Base-by-base conservation (phyloP, 2,329 filamentous ascomycete species). In the Hawksworthiomyces lignivorus region DNA sequence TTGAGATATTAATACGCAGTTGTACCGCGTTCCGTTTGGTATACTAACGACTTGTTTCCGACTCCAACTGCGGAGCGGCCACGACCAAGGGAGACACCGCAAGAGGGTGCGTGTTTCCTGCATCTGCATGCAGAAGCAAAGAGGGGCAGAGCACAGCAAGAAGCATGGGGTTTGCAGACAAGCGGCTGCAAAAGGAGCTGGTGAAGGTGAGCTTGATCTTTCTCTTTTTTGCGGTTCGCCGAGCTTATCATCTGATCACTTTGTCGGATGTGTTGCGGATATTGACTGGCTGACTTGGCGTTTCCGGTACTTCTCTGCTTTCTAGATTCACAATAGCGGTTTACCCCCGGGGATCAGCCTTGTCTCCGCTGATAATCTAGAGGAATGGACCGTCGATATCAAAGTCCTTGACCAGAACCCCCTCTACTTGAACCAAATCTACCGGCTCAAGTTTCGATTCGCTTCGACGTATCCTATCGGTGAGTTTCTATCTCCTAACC, bases 361-460 rank as follows among this genome's bases (percentile, higher is more conserved):
- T 36, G 80, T 94, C 46, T 77, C 81, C 36, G 81, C 87, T 44
- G 85, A 94, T 35, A 82, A 88, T 60, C 80, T 95, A 39, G 75
- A 87, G 56, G 83, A 92, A 67, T 98, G 92, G 94, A 71, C 82
- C 38, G 80, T 97, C 65, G 94, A 98, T 59, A 94, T 98, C 41
- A 70, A 75, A 52, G 90, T 98, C 39, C 75, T 97, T 30, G 92
- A 97, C 62, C 68, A 76, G 45, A 98, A 98, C 57, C 90, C 90
- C 2, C 66, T 98, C 36, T 98, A 98, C 64, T 65, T 76, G 39
- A 75, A 79, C 58, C 74, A 97, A 59, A 81, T 69, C 19, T 97
- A 87, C 65, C 77, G 90, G 18, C 69, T 98, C 41, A 88, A 87
- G 58, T 95, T 98, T 62, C 81, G 74, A 36, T 98, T 98, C 62